Evolutionary conservation across 768 basidiomycete species (phyloP).

Genomic region (Termitomyces sp.): DNA sequence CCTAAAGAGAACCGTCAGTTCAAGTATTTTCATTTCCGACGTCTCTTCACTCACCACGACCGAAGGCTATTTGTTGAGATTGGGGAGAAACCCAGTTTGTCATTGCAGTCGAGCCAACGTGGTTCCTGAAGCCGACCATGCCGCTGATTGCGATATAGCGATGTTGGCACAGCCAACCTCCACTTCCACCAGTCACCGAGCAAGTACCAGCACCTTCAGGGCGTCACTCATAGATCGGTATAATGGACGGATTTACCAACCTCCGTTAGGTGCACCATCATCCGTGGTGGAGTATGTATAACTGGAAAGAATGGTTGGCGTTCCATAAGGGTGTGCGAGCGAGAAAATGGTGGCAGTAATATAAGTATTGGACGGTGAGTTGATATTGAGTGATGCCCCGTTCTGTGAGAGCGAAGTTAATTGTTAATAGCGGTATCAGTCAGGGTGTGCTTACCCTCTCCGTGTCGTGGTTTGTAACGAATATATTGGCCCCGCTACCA

Average conservation of each 20-base stretch:
- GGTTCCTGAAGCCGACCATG: conserved; percentile 64
- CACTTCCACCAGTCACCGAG: conserved; percentile 38
- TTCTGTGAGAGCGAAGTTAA: conserved; percentile 27
- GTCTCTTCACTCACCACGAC: conserved; percentile 40
- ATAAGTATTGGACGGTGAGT: conserved; percentile 66
- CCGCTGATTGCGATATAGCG: conserved; percentile 54
- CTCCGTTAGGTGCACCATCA: conserved; percentile 58
- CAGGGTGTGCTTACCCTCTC: conserved; percentile 41
- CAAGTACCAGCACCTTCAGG: not conserved
- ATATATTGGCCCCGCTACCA: conserved; percentile 53
- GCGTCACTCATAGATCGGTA: not conserved
- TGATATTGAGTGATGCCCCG: conserved; percentile 50
- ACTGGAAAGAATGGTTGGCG: conserved; percentile 58
- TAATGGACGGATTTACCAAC: conserved; percentile 21
- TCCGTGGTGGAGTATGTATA: conserved; percentile 50
- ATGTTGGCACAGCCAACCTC: conserved; percentile 69
- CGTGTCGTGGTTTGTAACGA: conserved; percentile 70
- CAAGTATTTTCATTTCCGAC: not conserved
- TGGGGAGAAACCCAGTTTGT: conserved; percentile 58
- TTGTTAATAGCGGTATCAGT: not conserved
- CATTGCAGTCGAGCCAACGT: conserved; percentile 47
- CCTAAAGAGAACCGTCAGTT: conserved; percentile 28
- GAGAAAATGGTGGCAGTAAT: conserved; percentile 59
- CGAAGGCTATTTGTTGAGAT: conserved; percentile 62
- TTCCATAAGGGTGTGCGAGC: conserved; percentile 65